Evolutionary conservation across 768 basidiomycete genomes (phyloP).

Genomic region (Suillus bovinus): DNA sequence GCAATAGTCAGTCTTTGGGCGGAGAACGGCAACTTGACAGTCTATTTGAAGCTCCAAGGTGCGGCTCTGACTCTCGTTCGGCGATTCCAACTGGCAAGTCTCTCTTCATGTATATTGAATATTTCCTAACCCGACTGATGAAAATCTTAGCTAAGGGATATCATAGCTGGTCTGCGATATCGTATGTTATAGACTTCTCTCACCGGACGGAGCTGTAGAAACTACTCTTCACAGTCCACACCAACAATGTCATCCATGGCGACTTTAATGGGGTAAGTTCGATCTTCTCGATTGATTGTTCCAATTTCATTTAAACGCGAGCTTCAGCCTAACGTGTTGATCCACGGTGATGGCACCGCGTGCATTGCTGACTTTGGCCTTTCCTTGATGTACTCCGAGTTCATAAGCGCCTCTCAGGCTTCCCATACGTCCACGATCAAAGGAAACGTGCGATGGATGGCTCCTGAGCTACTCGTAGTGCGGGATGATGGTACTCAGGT

Average conservation of each 20-base stretch:
- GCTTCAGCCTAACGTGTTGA: constrained; percentile 45
- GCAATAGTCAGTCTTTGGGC: constrained; percentile 28
- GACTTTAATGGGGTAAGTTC: constrained; percentile 12
- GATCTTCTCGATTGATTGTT: not conserved
- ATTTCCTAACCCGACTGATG: not conserved
- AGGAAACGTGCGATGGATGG: constrained; percentile 47
- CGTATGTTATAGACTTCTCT: not conserved
- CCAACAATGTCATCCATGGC: constrained; percentile 3
- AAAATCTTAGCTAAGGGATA: not conserved
- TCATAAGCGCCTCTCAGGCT: constrained; percentile 19
- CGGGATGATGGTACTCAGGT: not conserved
- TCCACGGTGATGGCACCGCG: constrained; percentile 41
- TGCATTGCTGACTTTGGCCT: constrained; percentile 49
- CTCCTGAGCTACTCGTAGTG: constrained; percentile 35
- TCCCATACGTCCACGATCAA: not conserved
- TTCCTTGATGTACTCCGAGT: constrained; percentile 38
- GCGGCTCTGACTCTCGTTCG: constrained; percentile 2
- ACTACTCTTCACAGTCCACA: constrained; percentile 1
- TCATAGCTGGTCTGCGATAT: not conserved
- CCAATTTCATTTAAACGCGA: not conserved
- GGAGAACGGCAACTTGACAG: constrained; percentile 24
- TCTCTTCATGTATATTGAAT: no score
- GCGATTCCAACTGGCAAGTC: constrained; percentile 14
- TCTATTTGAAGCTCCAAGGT: constrained; percentile 15
- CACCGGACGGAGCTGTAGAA: not conserved